Percentiles rank a stretch among this genome's conserved stretches.
phyloP scores from a whole-genome alignment of 2,329 filamentous ascomycete genomes.

The Whalleya microplaca region DNA sequence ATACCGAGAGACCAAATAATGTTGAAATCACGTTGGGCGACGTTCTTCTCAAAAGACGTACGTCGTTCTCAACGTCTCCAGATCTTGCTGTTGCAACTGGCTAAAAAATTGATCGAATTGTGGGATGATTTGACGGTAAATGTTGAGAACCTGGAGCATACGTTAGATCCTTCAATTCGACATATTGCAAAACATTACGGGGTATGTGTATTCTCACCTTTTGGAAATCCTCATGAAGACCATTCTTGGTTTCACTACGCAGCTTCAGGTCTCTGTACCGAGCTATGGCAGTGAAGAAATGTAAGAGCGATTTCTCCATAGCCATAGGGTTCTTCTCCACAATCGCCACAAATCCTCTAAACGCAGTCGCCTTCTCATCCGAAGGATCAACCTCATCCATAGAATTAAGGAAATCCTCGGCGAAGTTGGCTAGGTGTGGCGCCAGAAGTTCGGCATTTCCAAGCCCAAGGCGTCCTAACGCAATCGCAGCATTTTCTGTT shows the following conservation, averaged over 20 bases:
- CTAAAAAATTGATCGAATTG: conserved; percentile 59
- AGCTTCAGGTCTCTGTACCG: conserved; percentile 69
- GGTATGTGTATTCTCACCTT: conserved; percentile 57
- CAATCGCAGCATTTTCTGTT: conserved; percentile 92
- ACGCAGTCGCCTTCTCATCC: conserved; percentile 92
- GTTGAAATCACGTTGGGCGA: not conserved
- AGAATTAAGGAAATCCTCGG: conserved; percentile 76
- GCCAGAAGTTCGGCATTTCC: conserved; percentile 77
- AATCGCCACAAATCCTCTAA: conserved; percentile 85
- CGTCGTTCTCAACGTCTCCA: conserved; percentile 50
- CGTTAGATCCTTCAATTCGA: conserved; percentile 13
- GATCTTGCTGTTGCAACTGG: conserved; percentile 54
- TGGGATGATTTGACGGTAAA: conserved; percentile 63
- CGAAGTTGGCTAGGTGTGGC: conserved; percentile 78
- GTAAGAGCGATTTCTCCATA: conserved; percentile 82
- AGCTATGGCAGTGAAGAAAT: conserved; percentile 85
- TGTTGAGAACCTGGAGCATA: conserved; percentile 49
- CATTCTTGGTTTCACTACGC: conserved; percentile 63
- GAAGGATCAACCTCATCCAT: conserved; percentile 87
- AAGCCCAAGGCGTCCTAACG: conserved; percentile 83
- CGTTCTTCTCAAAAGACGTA: conserved; percentile 47
- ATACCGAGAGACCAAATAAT: not conserved
- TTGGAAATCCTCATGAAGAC: conserved; percentile 74
- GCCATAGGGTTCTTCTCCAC: conserved; percentile 87
- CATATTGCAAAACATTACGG: not conserved